Conservation (phyloP, 331 rosid species). For the Malus hybrid region DNA sequence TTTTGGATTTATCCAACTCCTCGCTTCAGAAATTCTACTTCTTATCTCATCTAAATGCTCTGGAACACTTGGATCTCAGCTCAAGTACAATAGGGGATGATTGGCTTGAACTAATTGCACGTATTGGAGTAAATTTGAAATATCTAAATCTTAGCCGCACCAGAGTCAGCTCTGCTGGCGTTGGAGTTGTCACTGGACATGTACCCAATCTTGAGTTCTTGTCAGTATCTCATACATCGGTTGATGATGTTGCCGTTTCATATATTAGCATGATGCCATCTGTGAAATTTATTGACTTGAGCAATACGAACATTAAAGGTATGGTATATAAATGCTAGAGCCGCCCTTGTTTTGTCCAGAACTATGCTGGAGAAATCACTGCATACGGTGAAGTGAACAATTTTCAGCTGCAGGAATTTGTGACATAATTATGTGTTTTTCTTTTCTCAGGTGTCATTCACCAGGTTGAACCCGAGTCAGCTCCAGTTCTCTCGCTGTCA, state of each 20-base stretch:
- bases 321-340: constrained; percentile 3
- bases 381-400: background rate
- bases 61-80: constrained; percentile 79
- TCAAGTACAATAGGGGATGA: constrained; percentile 61
- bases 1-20: constrained; percentile 60
- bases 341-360: too few relatives aligned
- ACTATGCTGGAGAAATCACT: background rate
- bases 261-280: constrained; percentile 64
- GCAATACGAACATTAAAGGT: constrained; percentile 75
- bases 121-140: constrained; percentile 58
- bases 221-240: constrained; percentile 54
- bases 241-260: constrained; percentile 57
- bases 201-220: constrained; percentile 64
- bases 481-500: constrained; percentile 33
- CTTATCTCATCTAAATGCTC: constrained; percentile 41
- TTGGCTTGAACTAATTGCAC: constrained; percentile 44
- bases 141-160: constrained; percentile 66
- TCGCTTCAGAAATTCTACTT: constrained; percentile 47
- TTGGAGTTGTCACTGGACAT: constrained; percentile 59
- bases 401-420: background rate
- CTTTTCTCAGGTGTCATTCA: constrained; percentile 51
- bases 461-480: constrained; percentile 19
- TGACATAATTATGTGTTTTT: background rate
- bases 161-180: constrained; percentile 63
- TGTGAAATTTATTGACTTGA: constrained; percentile 58